Evolutionary conservation across 768 basidiomycete genomes (phyloP).

Genomic region (Boletus tylopilopsis): DNA sequence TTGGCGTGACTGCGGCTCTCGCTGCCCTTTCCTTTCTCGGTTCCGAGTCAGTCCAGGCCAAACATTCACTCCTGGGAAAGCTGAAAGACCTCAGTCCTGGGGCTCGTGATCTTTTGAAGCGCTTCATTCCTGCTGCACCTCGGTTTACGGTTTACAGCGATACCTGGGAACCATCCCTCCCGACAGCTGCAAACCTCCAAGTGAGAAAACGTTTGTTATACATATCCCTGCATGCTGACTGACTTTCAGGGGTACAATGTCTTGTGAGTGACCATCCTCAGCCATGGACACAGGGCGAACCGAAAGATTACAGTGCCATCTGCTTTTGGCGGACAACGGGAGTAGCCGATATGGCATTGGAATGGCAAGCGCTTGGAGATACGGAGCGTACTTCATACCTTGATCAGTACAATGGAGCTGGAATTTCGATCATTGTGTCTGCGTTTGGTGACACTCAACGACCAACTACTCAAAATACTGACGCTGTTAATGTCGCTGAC

Average conservation of each 20-base stretch:
- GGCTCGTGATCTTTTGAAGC: constrained; percentile 18
- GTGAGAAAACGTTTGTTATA: constrained; percentile 25
- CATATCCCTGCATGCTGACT: background rate
- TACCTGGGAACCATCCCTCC: constrained; percentile 39
- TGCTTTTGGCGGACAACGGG: constrained; percentile 42
- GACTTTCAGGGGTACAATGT: constrained; percentile 32
- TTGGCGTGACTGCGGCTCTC: background rate
- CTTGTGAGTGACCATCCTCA: constrained; percentile 21
- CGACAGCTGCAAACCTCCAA: constrained; percentile 39
- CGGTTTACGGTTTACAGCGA: constrained; percentile 43
- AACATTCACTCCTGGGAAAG: constrained; percentile 15
- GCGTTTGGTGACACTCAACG: constrained; percentile 41
- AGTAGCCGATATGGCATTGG: constrained; percentile 41
- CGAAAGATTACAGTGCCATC: constrained; percentile 26
- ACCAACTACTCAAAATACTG: constrained; percentile 38
- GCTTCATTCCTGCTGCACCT: constrained; percentile 39
- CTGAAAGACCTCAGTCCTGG: constrained; percentile 12
- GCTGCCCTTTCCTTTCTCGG: constrained; percentile 6
- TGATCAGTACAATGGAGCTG: constrained; percentile 47
- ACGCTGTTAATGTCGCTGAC: constrained; percentile 38
- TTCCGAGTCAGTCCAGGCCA: constrained; percentile 2
- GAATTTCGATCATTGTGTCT: constrained; percentile 54
- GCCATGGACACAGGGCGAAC: background rate
- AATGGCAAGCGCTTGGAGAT: constrained; percentile 38
- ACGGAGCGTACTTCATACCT: constrained; percentile 40